Evolutionary conservation across 1,284 basidiomycete species (phyloP).

Genomic region (Apiotrichum veenhuisii): DNA sequence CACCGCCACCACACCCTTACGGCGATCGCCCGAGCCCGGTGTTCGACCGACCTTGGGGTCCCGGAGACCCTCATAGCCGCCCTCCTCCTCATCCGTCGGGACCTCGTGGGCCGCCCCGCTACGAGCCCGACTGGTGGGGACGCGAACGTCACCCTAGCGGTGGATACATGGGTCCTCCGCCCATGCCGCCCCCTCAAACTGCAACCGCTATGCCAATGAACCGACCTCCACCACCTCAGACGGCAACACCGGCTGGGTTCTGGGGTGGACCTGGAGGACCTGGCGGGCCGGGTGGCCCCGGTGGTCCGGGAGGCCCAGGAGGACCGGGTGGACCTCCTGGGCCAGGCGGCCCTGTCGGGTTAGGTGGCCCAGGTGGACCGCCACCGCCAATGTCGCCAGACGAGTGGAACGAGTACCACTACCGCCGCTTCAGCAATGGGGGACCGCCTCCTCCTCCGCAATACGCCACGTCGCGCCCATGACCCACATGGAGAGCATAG

Average conservation of each 20-base stretch:
- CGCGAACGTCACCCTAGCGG: not conserved
- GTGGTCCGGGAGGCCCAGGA: not conserved
- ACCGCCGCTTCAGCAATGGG: not conserved
- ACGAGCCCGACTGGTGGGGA: constrained; percentile 5
- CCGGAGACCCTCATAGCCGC: not conserved
- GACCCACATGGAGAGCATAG: not conserved
- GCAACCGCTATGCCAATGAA: not conserved
- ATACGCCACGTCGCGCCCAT: not conserved
- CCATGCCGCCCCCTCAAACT: not conserved
- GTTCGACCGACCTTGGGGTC: not conserved
- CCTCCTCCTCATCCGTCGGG: not conserved
- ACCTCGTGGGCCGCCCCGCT: not conserved
- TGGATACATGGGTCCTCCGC: not conserved
- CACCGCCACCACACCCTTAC: not conserved
- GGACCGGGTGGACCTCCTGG: not conserved
- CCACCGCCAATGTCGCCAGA: not conserved
- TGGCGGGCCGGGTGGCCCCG: too few species aligned
- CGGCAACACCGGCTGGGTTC: not conserved
- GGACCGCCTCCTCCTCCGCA: not conserved
- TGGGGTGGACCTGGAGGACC: not conserved
- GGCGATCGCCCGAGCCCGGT: not conserved
- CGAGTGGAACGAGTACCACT: not conserved
- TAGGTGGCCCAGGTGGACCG: not conserved
- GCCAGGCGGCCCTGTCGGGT: not conserved
- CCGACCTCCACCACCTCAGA: not conserved